A percentile compares a stretch with the other conserved stretches of the same genome.
Evolutionary conservation across 2,329 filamentous ascomycete species (phyloP).

Genomic region (Simplicillium sp.): DNA sequence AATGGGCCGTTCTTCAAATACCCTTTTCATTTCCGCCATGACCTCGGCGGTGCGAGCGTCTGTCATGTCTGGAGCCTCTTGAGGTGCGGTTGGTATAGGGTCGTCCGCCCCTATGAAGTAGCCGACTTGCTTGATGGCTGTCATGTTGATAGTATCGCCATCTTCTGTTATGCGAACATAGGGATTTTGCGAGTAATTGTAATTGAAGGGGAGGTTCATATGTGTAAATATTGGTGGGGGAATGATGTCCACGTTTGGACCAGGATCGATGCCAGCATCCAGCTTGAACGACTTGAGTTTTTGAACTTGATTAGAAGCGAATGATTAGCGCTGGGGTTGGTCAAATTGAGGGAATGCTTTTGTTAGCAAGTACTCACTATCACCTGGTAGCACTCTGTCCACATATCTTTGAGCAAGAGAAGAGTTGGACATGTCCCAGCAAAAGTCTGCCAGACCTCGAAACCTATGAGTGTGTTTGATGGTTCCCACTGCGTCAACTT

Average conservation of each 20-base stretch:
- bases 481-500: slow-evolving; percentile 59
- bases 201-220: slow-evolving; percentile 65
- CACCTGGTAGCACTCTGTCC: slow-evolving; percentile 60
- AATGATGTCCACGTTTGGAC: slow-evolving; percentile 58
- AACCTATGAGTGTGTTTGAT: slow-evolving; percentile 81
- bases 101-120: slow-evolving; percentile 53
- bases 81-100: slow-evolving; percentile 53
- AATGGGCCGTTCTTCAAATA: slow-evolving; percentile 67
- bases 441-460: slow-evolving; percentile 79
- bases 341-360: too few relatives aligned
- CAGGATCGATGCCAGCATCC: slow-evolving; percentile 48
- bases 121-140: slow-evolving; percentile 46
- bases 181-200: slow-evolving; percentile 78
- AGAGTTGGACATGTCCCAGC: slow-evolving; percentile 62
- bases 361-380: too few relatives aligned
- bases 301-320: slow-evolving; percentile 29
- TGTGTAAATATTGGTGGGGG: slow-evolving; percentile 73
- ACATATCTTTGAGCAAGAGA: slow-evolving; percentile 63
- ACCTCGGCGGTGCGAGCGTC: slow-evolving; percentile 54
- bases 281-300: slow-evolving; percentile 56
- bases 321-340: slow-evolving; percentile 5
- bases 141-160: slow-evolving; percentile 48
- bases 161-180: slow-evolving; percentile 56
- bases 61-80: slow-evolving; percentile 46
- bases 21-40: slow-evolving; percentile 51